Base-by-base conservation (phyloP, 139 green algal genomes). In the Chlorella sp. region DNA sequence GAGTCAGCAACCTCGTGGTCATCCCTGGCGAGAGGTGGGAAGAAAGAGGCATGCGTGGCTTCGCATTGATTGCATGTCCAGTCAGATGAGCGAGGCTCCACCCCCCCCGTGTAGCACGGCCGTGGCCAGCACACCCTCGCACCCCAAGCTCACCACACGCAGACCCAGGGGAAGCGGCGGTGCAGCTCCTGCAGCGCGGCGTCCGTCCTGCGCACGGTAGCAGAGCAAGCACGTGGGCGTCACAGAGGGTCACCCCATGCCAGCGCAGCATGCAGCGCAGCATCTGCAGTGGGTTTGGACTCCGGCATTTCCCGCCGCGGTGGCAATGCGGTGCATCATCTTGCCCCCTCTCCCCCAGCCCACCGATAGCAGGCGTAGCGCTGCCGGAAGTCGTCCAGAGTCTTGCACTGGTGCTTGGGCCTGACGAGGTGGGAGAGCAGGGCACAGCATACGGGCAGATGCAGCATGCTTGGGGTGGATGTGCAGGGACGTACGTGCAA, bases 341-440 rank as follows among this genome's bases (percentile, higher is more conserved):
- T n/a, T n/a, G n/a, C n/a, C n/a, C n/a, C n/a, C n/a, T n/a, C n/a
- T n/a, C n/a, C n/a, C n/a, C n/a, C n/a, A 19, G 36, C 76, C 1
- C 60, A 62, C 70, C 82, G 51, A 73, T 86, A 86, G 82, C 73
- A 86, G n/a, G 82, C 82, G 72, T 86, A 86, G 60, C 82, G 82
- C 44, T 73, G 36, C 6, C 82, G 73, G 60, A 78, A 86, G 82
- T 86, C 82, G 1, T 77, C 51, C 43, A 88, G 84, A 22, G 79
- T 74, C 30, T 60, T 51, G 70, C 76, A 84, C 30, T 41, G n/a
- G 70, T 88, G 76, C 84, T 88, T 84, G 56, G 84, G 84, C 36
- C 51, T 60, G 51, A 3, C 46, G 46, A 54, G 46, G n/a, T n/a
- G n/a, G n/a, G n/a, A n/a, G n/a, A n/a, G n/a, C n/a, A n/a, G n/a